These are phyloP conservation scores for Schizophyllum amplum DNA, from an alignment of 1,284 basidiomycete genomes.

Conservation along the genomic window DNA sequence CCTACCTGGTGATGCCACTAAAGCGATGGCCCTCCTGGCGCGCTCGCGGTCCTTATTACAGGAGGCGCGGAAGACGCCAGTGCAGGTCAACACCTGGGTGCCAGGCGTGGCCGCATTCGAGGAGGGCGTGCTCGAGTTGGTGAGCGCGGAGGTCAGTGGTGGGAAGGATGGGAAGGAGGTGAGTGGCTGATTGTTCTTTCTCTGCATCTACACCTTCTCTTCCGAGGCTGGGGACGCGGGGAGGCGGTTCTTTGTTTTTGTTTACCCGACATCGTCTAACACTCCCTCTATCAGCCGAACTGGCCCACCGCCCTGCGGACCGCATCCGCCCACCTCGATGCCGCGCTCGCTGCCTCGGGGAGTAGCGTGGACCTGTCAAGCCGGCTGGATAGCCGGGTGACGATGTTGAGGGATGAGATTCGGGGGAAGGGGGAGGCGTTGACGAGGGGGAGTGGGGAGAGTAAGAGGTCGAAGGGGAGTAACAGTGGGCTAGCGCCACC, in stretches of 20 bases:
- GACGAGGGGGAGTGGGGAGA: not conserved
- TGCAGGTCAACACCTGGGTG: constrained; percentile 48
- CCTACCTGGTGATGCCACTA: too few species aligned
- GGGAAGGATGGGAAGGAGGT: constrained; percentile 9
- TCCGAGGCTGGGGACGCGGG: too few species aligned
- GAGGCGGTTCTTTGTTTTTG: too few species aligned
- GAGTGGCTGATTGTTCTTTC: constrained; percentile 11
- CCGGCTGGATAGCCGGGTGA: constrained; percentile 58
- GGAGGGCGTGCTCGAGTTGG: constrained; percentile 55
- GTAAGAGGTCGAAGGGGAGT: too few species aligned
- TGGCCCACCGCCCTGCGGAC: constrained; percentile 43
- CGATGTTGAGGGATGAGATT: constrained; percentile 66
- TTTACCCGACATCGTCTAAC: too few species aligned
- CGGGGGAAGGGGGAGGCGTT: constrained; percentile 37
- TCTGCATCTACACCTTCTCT: constrained; percentile 8
- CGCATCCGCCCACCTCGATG: constrained; percentile 43
- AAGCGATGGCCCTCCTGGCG: constrained; percentile 29
- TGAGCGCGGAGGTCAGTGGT: constrained; percentile 28
- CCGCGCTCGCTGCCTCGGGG: constrained; percentile 36
- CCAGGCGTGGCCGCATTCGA: constrained; percentile 59
- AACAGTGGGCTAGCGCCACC: too few species aligned
- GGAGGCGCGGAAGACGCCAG: constrained; percentile 39
- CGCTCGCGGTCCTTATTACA: constrained; percentile 39
- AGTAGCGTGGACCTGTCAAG: constrained; percentile 56
- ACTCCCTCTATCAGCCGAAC: constrained; percentile 13